Evolutionary conservation across 192 early-diverging fungal species (phyloP), one percentile per base, ranked within the genome.

Genomic region (Cladochytrium replicatum): DNA sequence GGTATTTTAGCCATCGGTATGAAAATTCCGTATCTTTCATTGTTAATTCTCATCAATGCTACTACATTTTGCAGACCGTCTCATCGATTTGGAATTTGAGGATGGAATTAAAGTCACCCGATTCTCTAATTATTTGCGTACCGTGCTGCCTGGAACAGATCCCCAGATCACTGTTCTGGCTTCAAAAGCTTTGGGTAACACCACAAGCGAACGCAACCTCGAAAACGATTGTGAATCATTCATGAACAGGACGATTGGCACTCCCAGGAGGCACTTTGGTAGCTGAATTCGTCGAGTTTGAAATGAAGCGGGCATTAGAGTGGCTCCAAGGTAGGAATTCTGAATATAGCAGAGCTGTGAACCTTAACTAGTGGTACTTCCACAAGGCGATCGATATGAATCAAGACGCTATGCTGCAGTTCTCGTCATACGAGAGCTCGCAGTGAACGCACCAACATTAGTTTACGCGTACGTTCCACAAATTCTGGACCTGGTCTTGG

Each of bases 401-500:
- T 66, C 72, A 2, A 54, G 82, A 41, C 63, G 88, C 29, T 84
- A 86, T 66, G 84, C 88, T 2, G 85, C 87, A 42, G 87, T 89
- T 0, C 57, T 90, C 4, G 81, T 93, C 4, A 53, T 93, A 3
- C 57, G 71, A 8, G 85, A 87, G 50, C 68, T 93, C 2, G 77
- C 84, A 2, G 54, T 74, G 27, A 85, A 83, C 50, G 81, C 89
- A 4, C 85, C 88, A 11, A 83, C 85, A 28, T 65, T 93, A 23
- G 76, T 95, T 13, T 91, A 87, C 52, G 71, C 76, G 11, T 85
- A 85, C 58, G 81, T 93, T 4, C 67, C 75, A 2, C 84, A 77
- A 37, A 87, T 95, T 22, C 58, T 99, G 21, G 85, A 92, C 8
- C 54, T 84, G 32, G 77, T 99, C 23, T 93, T 86, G 81, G 68